Base-by-base conservation (phyloP, 2,329 filamentous ascomycete species). In the Periconia macrospinosa region DNA sequence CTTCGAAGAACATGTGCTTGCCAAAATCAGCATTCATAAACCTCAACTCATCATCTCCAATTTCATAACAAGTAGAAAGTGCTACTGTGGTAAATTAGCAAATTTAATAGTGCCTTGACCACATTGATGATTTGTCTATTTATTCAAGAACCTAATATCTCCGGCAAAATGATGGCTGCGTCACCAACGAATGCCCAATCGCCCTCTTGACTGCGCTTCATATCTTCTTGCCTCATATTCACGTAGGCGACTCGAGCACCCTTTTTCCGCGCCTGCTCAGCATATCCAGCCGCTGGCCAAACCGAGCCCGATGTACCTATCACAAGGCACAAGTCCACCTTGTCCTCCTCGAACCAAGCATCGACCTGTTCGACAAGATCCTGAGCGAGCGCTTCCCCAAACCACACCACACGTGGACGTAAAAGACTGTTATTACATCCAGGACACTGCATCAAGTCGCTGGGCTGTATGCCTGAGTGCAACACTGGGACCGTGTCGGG, bases 131-230 rank as follows among this genome's bases (percentile, higher is more conserved):
- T 37, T 6, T 6, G 33, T 37, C 33, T n/a, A 6, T 6, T 37
- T 3, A 37, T n/a, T 13, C 11, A 27, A 27, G 8, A 27, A 8
- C 33, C 11, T 17, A 42, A 20, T 11, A 42, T 18, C 17, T 17
- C 17, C 17, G 41, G 41, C 17, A 42, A 15, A 20, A 42, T 20
- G 13, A 42, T 13, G 9, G 50, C 50, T 19, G 50, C 50, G 43
- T 52, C 50, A 23, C 50, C 50, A 9, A 45, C 11, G 30, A 52
- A 52, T 18, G 42, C 30, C 50, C 50, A 52, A 18, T 52, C 50
- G 6, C 11, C 19, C 41, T 42, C 41, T 17, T 17, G 14, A 11
- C n/a, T 42, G 17, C 17, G 11, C 19, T 42, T 42, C 10, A 20
- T 20, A 30, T 27, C 45, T 20, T 52, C 50, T 2, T 40, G 45